Base-by-base conservation (phyloP, 108 stramenopile genomes). In the Nitzschia palea region DNA sequence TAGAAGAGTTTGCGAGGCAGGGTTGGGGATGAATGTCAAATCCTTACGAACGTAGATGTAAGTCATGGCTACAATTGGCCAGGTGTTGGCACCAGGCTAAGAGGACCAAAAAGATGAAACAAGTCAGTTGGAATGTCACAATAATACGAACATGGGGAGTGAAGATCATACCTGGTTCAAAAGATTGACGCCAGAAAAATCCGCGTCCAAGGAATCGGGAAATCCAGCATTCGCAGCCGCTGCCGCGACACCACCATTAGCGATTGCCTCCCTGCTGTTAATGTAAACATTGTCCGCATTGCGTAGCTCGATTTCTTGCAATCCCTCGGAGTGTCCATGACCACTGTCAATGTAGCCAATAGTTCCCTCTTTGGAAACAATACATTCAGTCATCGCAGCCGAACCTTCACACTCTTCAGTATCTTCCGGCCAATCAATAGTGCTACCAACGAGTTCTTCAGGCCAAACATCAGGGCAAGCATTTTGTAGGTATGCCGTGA, bases 301-400 rank as follows among this genome's bases (percentile, higher is more conserved):
- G 58, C 55, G 28, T 34, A 96, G 42, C 10, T 81, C 67, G 32
- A 96, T 87, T 74, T 93, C 91, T 0, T 45, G 44, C 43, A 93
- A 54, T n/a, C 64, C 68, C 29, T 86, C 89, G 20, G 74, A 72
- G 42, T 74, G 70, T 61, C 91, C 95, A 55, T 96, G 95, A 12
- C 90, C 90, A 34, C 79, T 62, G 42, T 92, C 91, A 59, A 95
- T 80, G 80, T 92, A 95, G 2, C 91, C 94, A 47, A 95, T 92
- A 17, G 91, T 71, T 29, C 86, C 86, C 17, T 36, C 60, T 42
- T 71, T 86, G 1, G 76, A 78, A 1, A 55, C 30, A 36, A 95
- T 78, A 60, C 87, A 88, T 3, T 67, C 60, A 10, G 84, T 80
- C 84, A 95, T 86, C 17, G 80, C 74, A 32, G 78, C 84, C 30